phyloP scores from a whole-genome alignment of 805 yeast genomes.

The Starmera dryadoides region DNA sequence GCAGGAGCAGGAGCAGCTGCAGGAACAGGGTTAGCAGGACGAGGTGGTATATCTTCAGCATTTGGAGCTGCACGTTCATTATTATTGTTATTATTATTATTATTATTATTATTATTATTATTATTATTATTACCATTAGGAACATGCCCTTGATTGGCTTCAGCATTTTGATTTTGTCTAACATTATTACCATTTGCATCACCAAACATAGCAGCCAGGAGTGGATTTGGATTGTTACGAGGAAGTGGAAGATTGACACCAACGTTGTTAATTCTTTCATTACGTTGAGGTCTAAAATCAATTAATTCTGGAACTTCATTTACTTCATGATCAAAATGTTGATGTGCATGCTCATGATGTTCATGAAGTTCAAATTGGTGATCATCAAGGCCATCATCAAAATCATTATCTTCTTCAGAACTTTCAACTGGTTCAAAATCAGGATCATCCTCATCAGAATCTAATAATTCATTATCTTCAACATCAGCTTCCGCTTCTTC shows the following conservation, averaged over 20 bases:
- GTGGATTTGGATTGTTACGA: too few species aligned
- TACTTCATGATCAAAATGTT: background rate
- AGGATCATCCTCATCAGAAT: conserved; percentile 22
- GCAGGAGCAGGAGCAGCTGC: conserved; percentile 2
- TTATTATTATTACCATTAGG: background rate
- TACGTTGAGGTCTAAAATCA: too few species aligned
- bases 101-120: background rate
- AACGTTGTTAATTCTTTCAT: too few species aligned
- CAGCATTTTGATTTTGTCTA: background rate
- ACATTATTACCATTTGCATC: background rate
- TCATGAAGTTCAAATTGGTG: too few species aligned
- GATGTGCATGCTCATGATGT: background rate
- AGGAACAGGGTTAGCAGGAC: conserved; percentile 1
- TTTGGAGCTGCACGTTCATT: background rate
- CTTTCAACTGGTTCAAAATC: conserved; percentile 20
- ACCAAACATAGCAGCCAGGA: too few species aligned
- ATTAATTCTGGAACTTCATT: background rate
- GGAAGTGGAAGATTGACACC: too few species aligned
- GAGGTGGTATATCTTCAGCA: background rate
- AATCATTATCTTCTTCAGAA: conserved; percentile 4
- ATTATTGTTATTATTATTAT: background rate
- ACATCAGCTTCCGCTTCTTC: background rate
- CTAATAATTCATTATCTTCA: conserved; percentile 8
- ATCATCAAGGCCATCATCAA: background rate
- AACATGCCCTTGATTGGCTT: background rate